Evolutionary conservation across 1,284 basidiomycete species (phyloP).

Genomic region (Sparassis latifolia): DNA sequence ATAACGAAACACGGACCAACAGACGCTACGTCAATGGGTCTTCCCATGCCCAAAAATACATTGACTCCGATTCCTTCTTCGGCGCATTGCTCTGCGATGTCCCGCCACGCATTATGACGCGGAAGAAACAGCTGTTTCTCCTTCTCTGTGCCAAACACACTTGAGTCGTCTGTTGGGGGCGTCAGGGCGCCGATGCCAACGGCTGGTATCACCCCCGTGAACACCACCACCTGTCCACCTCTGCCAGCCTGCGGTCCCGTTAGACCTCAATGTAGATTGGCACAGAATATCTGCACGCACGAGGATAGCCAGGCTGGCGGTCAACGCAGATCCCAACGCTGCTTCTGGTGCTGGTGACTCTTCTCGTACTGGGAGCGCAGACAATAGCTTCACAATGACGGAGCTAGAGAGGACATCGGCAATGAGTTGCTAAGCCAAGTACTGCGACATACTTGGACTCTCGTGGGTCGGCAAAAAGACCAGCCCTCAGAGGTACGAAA

Average conservation of each 20-base stretch:
- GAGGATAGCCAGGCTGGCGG: conserved; percentile 68
- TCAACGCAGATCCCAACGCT: conserved; percentile 78
- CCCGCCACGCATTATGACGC: conserved; percentile 73
- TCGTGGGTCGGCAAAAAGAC: conserved; percentile 76
- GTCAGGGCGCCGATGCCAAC: conserved; percentile 71
- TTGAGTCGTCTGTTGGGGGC: conserved; percentile 54
- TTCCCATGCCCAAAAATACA: conserved; percentile 81
- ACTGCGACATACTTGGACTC: conserved; percentile 52
- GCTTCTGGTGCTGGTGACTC: conserved; percentile 35
- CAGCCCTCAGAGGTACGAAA: conserved; percentile 75
- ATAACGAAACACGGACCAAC: conserved; percentile 48
- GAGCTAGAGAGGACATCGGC: conserved; percentile 30
- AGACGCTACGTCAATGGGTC: conserved; percentile 85
- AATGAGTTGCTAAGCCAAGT: not conserved
- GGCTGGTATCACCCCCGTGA: conserved; percentile 75
- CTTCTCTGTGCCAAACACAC: conserved; percentile 85
- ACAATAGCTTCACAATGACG: conserved; percentile 57
- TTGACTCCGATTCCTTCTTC: conserved; percentile 90
- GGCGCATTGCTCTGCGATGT: conserved; percentile 83
- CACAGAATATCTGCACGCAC: conserved; percentile 44
- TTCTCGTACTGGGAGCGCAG: too few relatives aligned
- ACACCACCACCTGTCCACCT: conserved; percentile 85
- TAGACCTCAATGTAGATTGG: too few relatives aligned
- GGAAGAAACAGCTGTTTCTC: conserved; percentile 79
- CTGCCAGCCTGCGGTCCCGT: conserved; percentile 29